phyloP scores from a whole-genome alignment of 352 stramenopile species.

The Phytophthora europaea region DNA sequence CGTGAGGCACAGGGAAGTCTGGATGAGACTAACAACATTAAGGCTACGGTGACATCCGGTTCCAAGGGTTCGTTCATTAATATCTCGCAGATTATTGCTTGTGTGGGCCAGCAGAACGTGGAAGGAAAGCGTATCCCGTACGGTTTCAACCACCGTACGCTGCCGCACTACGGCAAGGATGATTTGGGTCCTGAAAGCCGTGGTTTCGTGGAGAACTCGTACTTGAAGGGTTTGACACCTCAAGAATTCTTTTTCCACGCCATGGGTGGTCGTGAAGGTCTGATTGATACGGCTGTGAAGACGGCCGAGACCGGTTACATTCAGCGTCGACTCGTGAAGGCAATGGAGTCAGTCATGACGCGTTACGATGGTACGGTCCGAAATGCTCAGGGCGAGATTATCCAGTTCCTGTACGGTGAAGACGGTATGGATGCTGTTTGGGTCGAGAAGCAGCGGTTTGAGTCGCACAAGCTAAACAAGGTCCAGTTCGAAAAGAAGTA shows the following conservation, averaged over 20 bases:
- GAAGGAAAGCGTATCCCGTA: constrained; percentile 98
- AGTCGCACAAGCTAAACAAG: constrained; percentile 92
- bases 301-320: constrained; percentile 99
- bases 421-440: constrained; percentile 99
- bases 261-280: constrained; percentile 99
- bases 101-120: constrained; percentile 99
- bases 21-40: constrained; percentile 99
- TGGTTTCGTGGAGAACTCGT: constrained; percentile 99
- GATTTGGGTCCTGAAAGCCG: constrained; percentile 98
- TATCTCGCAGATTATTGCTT: constrained; percentile 99
- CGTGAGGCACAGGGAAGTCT: constrained; percentile 86
- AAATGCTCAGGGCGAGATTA: constrained; percentile 92
- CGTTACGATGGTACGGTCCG: constrained; percentile 99
- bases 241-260: constrained; percentile 99
- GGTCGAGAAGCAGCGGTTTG: constrained; percentile 98
- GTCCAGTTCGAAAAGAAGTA: constrained; percentile 96
- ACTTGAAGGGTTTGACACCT: constrained; percentile 95
- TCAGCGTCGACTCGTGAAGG: constrained; percentile 99
- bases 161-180: constrained; percentile 97
- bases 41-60: constrained; percentile 99
- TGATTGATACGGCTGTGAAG: constrained; percentile 99
- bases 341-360: constrained; percentile 99
- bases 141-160: constrained; percentile 96
- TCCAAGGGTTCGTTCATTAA: constrained; percentile 99
- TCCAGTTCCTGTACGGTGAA: constrained; percentile 95